Percentiles rank a stretch among this genome's conserved stretches.
phyloP scores from a whole-genome alignment of 2,329 filamentous ascomycete species.

The Trichoderma hamatum region DNA sequence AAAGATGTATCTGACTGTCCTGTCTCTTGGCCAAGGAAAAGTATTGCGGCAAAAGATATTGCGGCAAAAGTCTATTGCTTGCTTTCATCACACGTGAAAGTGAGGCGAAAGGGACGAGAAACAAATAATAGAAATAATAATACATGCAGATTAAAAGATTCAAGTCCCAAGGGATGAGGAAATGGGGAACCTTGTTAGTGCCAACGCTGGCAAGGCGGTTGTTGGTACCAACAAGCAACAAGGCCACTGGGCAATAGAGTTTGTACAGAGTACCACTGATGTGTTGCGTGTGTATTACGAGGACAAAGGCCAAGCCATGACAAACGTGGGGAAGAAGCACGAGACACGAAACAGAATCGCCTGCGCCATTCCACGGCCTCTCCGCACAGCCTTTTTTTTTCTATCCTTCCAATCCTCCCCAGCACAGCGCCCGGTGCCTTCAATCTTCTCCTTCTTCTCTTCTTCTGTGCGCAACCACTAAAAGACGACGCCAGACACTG shows the following conservation, averaged over 20 bases:
- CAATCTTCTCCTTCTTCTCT: neutral
- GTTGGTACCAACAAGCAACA: neutral
- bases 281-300: constrained; percentile 9
- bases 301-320: neutral
- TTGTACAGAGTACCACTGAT: constrained; percentile 5
- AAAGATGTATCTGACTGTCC: neutral
- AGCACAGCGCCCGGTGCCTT: neutral
- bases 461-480: neutral
- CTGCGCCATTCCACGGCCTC: neutral
- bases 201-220: neutral
- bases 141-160: neutral
- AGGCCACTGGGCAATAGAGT: neutral
- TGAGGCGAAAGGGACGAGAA: neutral
- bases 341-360: constrained; percentile 13
- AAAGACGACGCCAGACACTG: neutral
- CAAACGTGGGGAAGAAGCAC: constrained; percentile 24
- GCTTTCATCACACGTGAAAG: neutral
- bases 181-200: neutral
- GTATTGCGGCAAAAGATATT: neutral
- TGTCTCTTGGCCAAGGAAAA: neutral
- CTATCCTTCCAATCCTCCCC: neutral
- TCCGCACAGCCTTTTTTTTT: neutral
- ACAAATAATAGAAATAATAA: neutral
- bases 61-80: neutral
- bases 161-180: neutral